Evolutionary conservation across 2,329 filamentous ascomycete species (phyloP).

Genomic region (Pestalotiopsis sp.): DNA sequence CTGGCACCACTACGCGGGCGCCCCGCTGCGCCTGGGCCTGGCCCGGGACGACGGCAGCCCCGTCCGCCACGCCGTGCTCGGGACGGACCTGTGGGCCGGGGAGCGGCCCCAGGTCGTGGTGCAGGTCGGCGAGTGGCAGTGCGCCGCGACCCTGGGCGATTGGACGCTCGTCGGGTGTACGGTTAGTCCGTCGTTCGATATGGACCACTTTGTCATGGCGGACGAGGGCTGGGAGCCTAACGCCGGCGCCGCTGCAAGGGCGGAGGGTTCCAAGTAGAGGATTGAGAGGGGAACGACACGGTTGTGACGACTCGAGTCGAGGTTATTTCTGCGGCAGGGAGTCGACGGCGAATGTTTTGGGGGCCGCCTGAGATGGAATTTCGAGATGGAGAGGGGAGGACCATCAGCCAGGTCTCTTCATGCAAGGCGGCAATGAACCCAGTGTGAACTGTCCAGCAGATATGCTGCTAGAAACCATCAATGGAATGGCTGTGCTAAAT

Average conservation of each 20-base stretch:
- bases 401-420: no score
- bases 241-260: neutral
- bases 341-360: neutral
- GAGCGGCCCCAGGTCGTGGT: conserved; percentile 47
- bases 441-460: no score
- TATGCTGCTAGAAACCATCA: no score
- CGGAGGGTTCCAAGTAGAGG: neutral
- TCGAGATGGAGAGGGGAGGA: neutral
- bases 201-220: conserved; percentile 30
- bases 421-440: no score
- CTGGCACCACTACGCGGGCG: conserved; percentile 58
- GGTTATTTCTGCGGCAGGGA: neutral
- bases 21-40: conserved; percentile 47
- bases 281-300: neutral
- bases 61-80: conserved; percentile 39
- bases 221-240: conserved; percentile 28
- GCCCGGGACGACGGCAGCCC: conserved; percentile 43
- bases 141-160: conserved; percentile 43
- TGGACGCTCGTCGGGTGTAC: conserved; percentile 49
- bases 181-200: conserved; percentile 26
- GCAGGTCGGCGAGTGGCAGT: conserved; percentile 46
- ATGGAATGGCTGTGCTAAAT: neutral
- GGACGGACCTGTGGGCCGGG: conserved; percentile 39
- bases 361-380: neutral
- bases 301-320: neutral